Evolutionary conservation across 257 asterid genomes (phyloP).

Genomic region (Jacaranda copaia): DNA sequence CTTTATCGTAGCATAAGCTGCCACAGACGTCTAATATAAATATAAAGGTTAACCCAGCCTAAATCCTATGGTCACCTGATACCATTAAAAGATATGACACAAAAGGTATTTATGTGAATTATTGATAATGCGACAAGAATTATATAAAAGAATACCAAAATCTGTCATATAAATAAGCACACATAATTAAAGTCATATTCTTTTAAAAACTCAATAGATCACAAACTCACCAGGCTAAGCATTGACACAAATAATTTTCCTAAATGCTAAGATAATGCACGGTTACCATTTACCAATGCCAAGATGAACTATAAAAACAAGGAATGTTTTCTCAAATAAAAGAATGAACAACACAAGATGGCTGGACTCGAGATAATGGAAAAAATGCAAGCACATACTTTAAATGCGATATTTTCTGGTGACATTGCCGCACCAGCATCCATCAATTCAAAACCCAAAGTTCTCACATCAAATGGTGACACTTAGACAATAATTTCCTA

Average conservation of each 20-base stretch:
- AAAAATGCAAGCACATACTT: conserved; percentile 50
- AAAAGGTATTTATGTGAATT: neutral
- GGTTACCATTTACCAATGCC: neutral
- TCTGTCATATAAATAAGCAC: neutral
- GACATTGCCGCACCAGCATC: conserved; percentile 97
- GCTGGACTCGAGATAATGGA: no score
- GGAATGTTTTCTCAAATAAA: neutral
- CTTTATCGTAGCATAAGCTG: neutral
- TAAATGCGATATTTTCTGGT: conserved; percentile 95
- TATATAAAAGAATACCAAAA: neutral
- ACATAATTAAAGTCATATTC: neutral
- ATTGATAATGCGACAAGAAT: neutral
- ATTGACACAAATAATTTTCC: neutral
- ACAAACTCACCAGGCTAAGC: conserved; percentile 13
- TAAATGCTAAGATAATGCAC: neutral
- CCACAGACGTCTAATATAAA: conserved; percentile 12
- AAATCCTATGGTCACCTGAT: neutral
- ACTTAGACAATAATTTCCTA: no score
- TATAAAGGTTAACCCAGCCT: neutral
- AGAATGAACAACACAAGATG: conserved; percentile 5
- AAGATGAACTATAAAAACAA: conserved; percentile 8
- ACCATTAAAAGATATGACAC: neutral
- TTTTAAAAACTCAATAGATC: neutral
- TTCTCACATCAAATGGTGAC: no score
- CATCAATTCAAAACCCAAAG: conserved; percentile 75